Percentiles rank a stretch among this genome's conserved stretches.
These are phyloP conservation scores for Candida insectorum DNA, from an alignment of 805 yeast genomes.

Conservation along the genomic window DNA sequence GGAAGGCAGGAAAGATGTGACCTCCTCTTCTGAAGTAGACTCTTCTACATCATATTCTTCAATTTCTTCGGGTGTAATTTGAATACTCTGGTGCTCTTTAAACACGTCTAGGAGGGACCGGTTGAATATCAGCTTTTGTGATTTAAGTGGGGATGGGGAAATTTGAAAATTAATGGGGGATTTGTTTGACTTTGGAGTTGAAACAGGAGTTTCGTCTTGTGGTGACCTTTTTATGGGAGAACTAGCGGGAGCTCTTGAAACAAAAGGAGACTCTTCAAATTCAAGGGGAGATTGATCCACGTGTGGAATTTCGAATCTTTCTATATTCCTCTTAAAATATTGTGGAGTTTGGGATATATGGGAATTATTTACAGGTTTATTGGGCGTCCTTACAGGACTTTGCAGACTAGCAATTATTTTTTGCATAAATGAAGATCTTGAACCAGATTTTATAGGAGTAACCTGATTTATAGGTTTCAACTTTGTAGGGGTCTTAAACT, in stretches of 20 bases:
- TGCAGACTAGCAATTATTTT: slow-evolving; percentile 6
- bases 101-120: slow-evolving; percentile 43
- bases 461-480: slow-evolving; percentile 4
- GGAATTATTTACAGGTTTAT: background rate
- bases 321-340: slow-evolving; percentile 18
- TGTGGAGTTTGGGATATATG: slow-evolving; percentile 18
- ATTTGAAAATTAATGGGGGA: slow-evolving; percentile 24
- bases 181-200: slow-evolving; percentile 9
- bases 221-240: background rate
- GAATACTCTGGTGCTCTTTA: slow-evolving; percentile 41
- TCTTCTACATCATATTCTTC: slow-evolving; percentile 10
- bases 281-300: slow-evolving; percentile 1
- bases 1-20: slow-evolving; percentile 5
- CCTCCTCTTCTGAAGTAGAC: slow-evolving; percentile 7
- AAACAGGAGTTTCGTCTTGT: background rate
- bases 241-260: no score
- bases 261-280: slow-evolving; percentile 1
- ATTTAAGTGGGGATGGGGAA: slow-evolving; percentile 46
- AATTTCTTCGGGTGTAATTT: slow-evolving; percentile 11
- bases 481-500: slow-evolving; percentile 37
- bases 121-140: slow-evolving; percentile 20
- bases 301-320: slow-evolving; percentile 6
- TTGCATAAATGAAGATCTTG: slow-evolving; percentile 7
- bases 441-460: slow-evolving; percentile 4
- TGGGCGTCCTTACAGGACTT: slow-evolving; percentile 9